Evolutionary conservation across 768 basidiomycete species (phyloP).

Genomic region (Pisolithus tinctorius): DNA sequence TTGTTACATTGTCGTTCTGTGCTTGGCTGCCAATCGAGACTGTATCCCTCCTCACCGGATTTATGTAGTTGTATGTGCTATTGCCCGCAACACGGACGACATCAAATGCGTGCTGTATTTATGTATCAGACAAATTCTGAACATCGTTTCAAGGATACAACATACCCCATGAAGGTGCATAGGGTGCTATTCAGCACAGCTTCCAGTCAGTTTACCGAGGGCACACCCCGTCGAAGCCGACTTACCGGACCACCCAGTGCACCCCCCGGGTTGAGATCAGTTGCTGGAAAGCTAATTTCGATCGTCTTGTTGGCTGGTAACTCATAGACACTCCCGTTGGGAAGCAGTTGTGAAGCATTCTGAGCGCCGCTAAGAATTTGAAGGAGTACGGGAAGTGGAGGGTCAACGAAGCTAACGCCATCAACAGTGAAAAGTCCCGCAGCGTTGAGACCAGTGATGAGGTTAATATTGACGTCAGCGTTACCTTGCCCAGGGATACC

Average conservation of each 20-base stretch:
- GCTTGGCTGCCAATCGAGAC: conserved; percentile 22
- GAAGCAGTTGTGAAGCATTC: conserved; percentile 28
- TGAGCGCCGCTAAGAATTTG: conserved; percentile 33
- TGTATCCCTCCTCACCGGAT: conserved; percentile 50
- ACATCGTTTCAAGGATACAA: not conserved
- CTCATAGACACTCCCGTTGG: conserved; percentile 32
- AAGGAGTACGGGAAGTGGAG: conserved; percentile 35
- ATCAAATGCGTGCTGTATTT: conserved; percentile 31
- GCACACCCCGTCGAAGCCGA: not conserved
- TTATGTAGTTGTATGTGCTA: conserved; percentile 34
- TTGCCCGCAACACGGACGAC: conserved; percentile 36
- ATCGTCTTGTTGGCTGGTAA: conserved; percentile 36
- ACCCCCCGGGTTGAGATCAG: not conserved
- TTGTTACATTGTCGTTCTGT: conserved; percentile 35
- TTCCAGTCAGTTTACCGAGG: not conserved
- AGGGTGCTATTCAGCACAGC: conserved; percentile 23
- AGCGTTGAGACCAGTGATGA: not conserved
- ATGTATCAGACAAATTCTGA: not conserved
- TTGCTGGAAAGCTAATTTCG: conserved; percentile 10
- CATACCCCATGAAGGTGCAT: conserved; percentile 41
- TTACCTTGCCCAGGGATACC: conserved; percentile 19
- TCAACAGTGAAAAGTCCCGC: not conserved
- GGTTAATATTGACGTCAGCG: conserved; percentile 18
- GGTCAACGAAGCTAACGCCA: not conserved
- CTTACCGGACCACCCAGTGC: conserved; percentile 8